A percentile compares a stretch with the other conserved stretches of the same genome.
Conservation (phyloP, 2,329 filamentous ascomycete species). For the Ceratocystiopsis minuta region DNA sequence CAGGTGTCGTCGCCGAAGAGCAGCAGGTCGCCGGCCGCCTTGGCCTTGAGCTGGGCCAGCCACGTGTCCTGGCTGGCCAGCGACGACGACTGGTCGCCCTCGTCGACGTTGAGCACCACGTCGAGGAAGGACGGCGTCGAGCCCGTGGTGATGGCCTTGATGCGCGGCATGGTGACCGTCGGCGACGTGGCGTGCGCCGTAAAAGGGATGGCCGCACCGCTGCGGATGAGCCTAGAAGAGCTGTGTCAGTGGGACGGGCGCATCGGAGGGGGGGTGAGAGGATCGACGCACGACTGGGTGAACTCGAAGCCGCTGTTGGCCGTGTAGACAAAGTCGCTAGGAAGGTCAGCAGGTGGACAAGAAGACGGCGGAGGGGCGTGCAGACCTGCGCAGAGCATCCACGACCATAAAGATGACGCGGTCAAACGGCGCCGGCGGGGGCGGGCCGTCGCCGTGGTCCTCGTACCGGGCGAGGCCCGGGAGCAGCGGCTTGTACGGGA, state of each 20-base stretch:
- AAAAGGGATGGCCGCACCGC: constrained; percentile 74
- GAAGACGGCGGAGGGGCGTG: neutral
- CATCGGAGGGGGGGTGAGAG: too few relatives aligned
- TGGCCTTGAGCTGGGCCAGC: constrained; percentile 79
- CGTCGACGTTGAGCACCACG: constrained; percentile 89
- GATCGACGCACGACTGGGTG: constrained; percentile 56
- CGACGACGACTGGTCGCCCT: constrained; percentile 79
- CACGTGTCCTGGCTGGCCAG: constrained; percentile 84
- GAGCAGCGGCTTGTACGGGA: constrained; percentile 90
- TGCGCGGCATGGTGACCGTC: constrained; percentile 92
- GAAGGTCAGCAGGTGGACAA: constrained; percentile 4
- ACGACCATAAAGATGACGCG: constrained; percentile 94
- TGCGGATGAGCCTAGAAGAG: constrained; percentile 56
- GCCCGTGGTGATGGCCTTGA: constrained; percentile 94
- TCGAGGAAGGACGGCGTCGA: constrained; percentile 97
- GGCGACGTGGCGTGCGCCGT: constrained; percentile 92
- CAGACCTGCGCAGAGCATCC: constrained; percentile 72
- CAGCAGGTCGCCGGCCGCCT: constrained; percentile 53
- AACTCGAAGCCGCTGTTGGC: constrained; percentile 65
- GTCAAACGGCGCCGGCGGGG: constrained; percentile 58
- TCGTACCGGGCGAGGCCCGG: constrained; percentile 62
- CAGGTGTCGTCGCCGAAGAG: constrained; percentile 98
- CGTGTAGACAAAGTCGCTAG: constrained; percentile 82
- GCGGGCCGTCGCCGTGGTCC: constrained; percentile 31
- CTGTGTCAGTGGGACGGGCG: neutral